Base-by-base conservation (phyloP, 306 rosid species). In the Vachellia pachyceras region DNA sequence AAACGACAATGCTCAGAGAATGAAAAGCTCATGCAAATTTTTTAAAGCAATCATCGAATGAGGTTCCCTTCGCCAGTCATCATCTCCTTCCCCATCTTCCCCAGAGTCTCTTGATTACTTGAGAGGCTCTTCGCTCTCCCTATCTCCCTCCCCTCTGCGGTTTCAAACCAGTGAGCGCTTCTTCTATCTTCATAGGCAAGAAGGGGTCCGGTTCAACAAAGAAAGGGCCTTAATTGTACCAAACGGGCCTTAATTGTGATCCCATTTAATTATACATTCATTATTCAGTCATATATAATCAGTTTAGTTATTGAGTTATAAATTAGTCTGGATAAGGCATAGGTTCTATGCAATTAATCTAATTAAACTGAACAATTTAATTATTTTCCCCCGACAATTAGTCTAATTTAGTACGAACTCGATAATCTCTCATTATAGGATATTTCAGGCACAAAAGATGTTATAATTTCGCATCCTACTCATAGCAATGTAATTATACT, bases 161-260 rank as follows among this genome's bases (percentile, higher is more conserved):
- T 72, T 87, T 84, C 76, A 76, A 81, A 84, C 75, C 45, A 3
- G 0, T 0, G 63, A 49, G 47, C 6, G 37, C 15, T 18, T 73
- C 10, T 12, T 54, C 50, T 54, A 3, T 36, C 75, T 87, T 82
- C 84, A 82, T 84, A 82, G 84, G 68, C 50, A 14, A 45, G 40
- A 45, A 40, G n/a, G 55, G 75, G 75, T 70, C 57, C 40, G 75
- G 75, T 70, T 70, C n/a, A 13, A 25, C 9, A 41, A 29, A 42
- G 3, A 71, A 15, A 2, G 60, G 1, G 15, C n/a, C n/a, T n/a
- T n/a, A n/a, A n/a, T n/a, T n/a, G n/a, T n/a, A n/a, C n/a, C n/a
- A n/a, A n/a, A n/a, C n/a, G n/a, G n/a, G n/a, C n/a, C n/a, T 29
- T 29, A 29, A 29, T 29, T 29, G 50, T 45, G 11, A 40, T 45